These are phyloP conservation scores for Fusarium sp. DNA, from an alignment of 2,329 filamentous ascomycete species.

Conservation along the genomic window DNA sequence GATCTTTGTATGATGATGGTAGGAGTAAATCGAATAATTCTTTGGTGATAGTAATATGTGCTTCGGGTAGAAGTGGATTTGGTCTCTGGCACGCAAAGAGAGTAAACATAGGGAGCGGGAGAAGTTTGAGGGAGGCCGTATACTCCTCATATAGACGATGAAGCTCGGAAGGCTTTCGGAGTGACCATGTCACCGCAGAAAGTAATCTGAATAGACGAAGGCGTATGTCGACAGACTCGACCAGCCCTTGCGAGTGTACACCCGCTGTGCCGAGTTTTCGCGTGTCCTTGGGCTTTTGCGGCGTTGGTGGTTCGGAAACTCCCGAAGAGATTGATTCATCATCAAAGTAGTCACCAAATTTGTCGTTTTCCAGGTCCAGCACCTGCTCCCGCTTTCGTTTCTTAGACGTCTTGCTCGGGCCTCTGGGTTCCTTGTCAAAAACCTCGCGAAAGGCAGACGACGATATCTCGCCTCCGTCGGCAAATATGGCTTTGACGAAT, in stretches of 20 bases:
- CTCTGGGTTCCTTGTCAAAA: constrained; percentile 70
- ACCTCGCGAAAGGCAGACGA: constrained; percentile 70
- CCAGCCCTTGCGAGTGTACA: constrained; percentile 44
- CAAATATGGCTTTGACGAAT: constrained; percentile 74
- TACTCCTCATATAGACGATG: constrained; percentile 69
- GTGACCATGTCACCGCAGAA: constrained; percentile 58
- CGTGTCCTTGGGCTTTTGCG: constrained; percentile 50
- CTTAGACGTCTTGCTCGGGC: constrained; percentile 53
- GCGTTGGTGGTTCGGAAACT: constrained; percentile 58
- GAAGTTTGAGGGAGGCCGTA: constrained; percentile 65
- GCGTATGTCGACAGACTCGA: constrained; percentile 69
- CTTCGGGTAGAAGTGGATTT: constrained; percentile 50
- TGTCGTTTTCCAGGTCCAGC: constrained; percentile 68
- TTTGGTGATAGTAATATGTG: constrained; percentile 58
- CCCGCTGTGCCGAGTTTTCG: constrained; percentile 38
- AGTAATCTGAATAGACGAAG: constrained; percentile 70
- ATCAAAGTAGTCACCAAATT: constrained; percentile 70
- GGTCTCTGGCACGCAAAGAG: constrained; percentile 58
- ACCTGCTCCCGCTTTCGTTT: constrained; percentile 61
- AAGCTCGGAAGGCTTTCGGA: constrained; percentile 56
- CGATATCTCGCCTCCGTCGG: constrained; percentile 67
- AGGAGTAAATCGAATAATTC: constrained; percentile 59
- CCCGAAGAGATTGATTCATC: constrained; percentile 63
- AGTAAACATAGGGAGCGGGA: constrained; percentile 67
- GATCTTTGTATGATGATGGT: constrained; percentile 53